A percentile compares a stretch with the other conserved stretches of the same genome.
Conservation (phyloP, 148 eudicot genomes). For the Rhododendron simsii region DNA sequence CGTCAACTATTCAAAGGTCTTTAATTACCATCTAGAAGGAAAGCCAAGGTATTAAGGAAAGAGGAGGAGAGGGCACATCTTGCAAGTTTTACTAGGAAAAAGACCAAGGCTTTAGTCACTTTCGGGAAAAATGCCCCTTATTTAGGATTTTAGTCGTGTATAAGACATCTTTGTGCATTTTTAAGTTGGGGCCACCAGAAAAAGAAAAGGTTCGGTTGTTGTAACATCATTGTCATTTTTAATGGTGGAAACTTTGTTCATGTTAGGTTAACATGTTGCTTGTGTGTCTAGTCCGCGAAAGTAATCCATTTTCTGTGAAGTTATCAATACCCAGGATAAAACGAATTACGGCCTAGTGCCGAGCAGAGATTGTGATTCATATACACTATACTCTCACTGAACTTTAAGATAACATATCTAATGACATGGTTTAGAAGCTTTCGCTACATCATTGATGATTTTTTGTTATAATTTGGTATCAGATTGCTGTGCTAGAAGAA, state of each 20-base stretch:
- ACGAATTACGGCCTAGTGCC: not conserved
- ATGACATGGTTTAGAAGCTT: not conserved
- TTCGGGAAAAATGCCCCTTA: not conserved
- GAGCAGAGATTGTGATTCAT: not conserved
- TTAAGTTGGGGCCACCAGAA: too few relatives aligned
- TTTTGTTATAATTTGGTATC: conserved; percentile 12
- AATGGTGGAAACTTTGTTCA: not conserved
- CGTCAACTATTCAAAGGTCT: not conserved
- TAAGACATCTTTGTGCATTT: not conserved
- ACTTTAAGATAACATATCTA: not conserved
- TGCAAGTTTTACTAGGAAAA: not conserved
- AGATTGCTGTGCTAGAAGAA: conserved; percentile 82
- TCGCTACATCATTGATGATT: not conserved
- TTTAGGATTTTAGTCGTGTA: not conserved
- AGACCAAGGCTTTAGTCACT: not conserved
- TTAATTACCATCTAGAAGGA: not conserved
- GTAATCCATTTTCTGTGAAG: not conserved
- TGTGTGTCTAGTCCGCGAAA: not conserved
- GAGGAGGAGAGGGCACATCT: not conserved
- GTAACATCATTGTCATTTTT: not conserved
- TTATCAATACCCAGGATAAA: not conserved
- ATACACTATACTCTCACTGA: not conserved
- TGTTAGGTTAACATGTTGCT: not conserved
- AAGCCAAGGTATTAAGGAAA: not conserved
- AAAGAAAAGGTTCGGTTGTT: not conserved